Conservation (phyloP, 805 yeast genomes). For the Cyberlindnera lachancei region DNA sequence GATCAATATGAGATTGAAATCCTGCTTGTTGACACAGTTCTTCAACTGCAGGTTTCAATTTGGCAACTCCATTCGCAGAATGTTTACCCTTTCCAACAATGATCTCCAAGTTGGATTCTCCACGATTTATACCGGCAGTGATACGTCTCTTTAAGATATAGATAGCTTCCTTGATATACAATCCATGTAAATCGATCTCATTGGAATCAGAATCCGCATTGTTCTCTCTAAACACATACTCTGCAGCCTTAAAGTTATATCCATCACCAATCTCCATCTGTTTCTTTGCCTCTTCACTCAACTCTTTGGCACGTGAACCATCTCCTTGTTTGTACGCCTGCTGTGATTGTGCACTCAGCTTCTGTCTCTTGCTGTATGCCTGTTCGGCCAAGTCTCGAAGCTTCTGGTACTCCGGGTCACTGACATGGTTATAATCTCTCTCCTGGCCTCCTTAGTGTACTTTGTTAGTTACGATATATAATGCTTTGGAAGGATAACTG, state of each 20-base stretch:
- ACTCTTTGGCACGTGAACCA: constrained; percentile 60
- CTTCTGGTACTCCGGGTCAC: constrained; percentile 54
- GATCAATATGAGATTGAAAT: constrained; percentile 54
- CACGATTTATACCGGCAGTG: constrained; percentile 47
- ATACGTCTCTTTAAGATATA: constrained; percentile 69
- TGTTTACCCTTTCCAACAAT: constrained; percentile 94
- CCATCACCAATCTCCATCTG: constrained; percentile 55
- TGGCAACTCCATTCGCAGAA: constrained; percentile 74
- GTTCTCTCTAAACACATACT: constrained; percentile 79
- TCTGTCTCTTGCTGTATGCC: constrained; percentile 49
- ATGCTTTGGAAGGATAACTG: neutral
- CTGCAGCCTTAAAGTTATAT: constrained; percentile 77
- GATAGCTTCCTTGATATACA: constrained; percentile 83
- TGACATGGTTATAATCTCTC: constrained; percentile 66
- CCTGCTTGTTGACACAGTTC: constrained; percentile 61
- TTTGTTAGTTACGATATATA: neutral
- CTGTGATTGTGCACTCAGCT: constrained; percentile 62
- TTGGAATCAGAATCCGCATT: constrained; percentile 78
- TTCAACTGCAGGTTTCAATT: constrained; percentile 85
- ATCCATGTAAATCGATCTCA: constrained; percentile 91
- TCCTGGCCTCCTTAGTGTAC: constrained; percentile 7
- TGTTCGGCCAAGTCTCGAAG: constrained; percentile 63
- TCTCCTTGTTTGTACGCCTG: constrained; percentile 71
- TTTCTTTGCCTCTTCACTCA: constrained; percentile 62
- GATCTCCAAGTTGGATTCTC: constrained; percentile 61